Evolutionary conservation across 1,284 basidiomycete genomes (phyloP).

Genomic region (Mycena citricolor): DNA sequence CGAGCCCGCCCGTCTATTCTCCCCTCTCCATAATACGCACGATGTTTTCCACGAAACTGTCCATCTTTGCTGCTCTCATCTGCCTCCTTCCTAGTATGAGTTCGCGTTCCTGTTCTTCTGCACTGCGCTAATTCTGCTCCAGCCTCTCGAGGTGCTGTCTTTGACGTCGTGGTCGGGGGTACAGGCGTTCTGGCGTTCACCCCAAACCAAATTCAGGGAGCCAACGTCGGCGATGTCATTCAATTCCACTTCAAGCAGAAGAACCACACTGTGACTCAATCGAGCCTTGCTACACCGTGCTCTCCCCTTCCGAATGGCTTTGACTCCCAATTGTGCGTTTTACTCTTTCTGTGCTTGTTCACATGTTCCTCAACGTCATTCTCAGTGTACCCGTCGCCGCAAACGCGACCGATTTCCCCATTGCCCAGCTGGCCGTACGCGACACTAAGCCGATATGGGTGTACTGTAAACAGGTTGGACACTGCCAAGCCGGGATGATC

Average conservation of each 20-base stretch:
- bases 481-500: slow-evolving; percentile 56
- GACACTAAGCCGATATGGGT: slow-evolving; percentile 59
- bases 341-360: slow-evolving; percentile 2
- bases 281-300: slow-evolving; percentile 52
- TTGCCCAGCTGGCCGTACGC: slow-evolving; percentile 42
- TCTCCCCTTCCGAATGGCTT: slow-evolving; percentile 43
- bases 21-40: slow-evolving; percentile 7
- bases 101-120: slow-evolving; percentile 14
- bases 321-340: slow-evolving; percentile 57
- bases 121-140: slow-evolving; percentile 19
- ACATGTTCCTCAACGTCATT: slow-evolving; percentile 13
- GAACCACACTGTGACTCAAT: slow-evolving; percentile 66
- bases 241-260: slow-evolving; percentile 56
- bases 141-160: slow-evolving; percentile 34
- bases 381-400: slow-evolving; percentile 51
- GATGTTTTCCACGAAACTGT: slow-evolving; percentile 25
- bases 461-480: slow-evolving; percentile 46
- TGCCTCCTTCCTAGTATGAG: slow-evolving; percentile 17
- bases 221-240: slow-evolving; percentile 50
- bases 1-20: too few relatives aligned
- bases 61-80: slow-evolving; percentile 21
- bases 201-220: slow-evolving; percentile 44
- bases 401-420: slow-evolving; percentile 45
- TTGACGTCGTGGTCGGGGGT: slow-evolving; percentile 55
- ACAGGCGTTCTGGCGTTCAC: slow-evolving; percentile 43